A percentile compares a stretch with the other conserved stretches of the same genome.
phyloP scores from a whole-genome alignment of 2,329 filamentous ascomycete genomes.

The Cladophialophora bantiana region DNA sequence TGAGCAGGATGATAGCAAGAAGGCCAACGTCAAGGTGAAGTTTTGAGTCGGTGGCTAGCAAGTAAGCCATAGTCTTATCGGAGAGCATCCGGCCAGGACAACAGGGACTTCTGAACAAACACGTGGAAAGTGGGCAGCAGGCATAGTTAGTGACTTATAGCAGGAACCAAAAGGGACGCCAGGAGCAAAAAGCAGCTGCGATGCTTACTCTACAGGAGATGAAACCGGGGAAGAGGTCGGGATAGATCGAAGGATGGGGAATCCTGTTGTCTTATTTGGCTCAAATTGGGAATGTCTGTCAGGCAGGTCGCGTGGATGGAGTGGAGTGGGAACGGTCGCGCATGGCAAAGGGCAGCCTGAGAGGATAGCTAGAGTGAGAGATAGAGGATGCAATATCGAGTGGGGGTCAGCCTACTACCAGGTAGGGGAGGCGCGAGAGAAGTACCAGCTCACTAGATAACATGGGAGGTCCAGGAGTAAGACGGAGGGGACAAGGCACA shows the following conservation, averaged over 20 bases:
- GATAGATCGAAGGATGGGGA: slow-evolving; percentile 14
- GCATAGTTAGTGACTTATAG: not conserved
- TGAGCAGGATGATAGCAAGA: not conserved
- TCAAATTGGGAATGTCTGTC: slow-evolving; percentile 6
- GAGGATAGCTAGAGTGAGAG: slow-evolving; percentile 1
- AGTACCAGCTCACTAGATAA: not conserved
- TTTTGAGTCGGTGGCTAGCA: slow-evolving; percentile 6
- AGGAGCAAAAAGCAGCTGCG: slow-evolving; percentile 5
- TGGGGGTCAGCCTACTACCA: slow-evolving; percentile 11
- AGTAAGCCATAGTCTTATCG: slow-evolving; percentile 21
- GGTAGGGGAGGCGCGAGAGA: not conserved
- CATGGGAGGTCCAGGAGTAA: not conserved
- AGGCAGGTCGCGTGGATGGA: slow-evolving; percentile 9
- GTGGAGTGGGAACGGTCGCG: not conserved
- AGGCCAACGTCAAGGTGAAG: not conserved
- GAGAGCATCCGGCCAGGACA: slow-evolving; percentile 10
- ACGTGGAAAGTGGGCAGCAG: slow-evolving; percentile 28
- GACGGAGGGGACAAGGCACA: not conserved
- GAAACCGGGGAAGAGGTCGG: slow-evolving; percentile 18
- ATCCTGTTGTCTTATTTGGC: slow-evolving; percentile 16
- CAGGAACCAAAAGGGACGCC: not conserved
- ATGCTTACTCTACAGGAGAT: slow-evolving; percentile 14
- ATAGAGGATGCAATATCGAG: not conserved
- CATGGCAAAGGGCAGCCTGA: not conserved
- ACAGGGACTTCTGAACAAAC: slow-evolving; percentile 4